Percentiles rank a stretch among this genome's conserved stretches.
phyloP scores from a whole-genome alignment of 306 rosid species.

The Sechiopsis laciniata region DNA sequence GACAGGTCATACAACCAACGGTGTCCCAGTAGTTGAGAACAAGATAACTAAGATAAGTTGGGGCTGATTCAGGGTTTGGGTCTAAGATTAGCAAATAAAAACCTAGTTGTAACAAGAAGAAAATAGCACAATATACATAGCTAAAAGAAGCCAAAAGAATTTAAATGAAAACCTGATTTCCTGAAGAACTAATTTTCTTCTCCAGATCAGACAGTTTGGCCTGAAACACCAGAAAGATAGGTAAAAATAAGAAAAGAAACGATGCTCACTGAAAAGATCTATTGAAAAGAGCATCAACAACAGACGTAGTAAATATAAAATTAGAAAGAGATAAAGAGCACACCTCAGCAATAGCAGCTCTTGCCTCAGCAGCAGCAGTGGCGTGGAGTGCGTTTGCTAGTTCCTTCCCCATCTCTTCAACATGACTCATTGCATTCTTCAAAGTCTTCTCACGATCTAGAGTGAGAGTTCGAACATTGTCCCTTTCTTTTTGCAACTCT shows the following conservation, averaged over 20 bases:
- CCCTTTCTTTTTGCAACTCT: constrained; percentile 76
- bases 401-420: constrained; percentile 81
- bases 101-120: not conserved
- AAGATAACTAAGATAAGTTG: not conserved
- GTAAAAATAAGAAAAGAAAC: not conserved
- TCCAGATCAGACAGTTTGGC: constrained; percentile 56
- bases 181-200: constrained; percentile 44
- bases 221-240: constrained; percentile 34
- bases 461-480: constrained; percentile 50
- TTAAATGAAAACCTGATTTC: constrained; percentile 43
- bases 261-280: not conserved
- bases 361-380: constrained; percentile 65
- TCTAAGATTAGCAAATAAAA: not conserved
- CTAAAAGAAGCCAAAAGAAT: not conserved
- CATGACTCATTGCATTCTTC: constrained; percentile 58
- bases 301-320: not conserved
- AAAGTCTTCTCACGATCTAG: constrained; percentile 61
- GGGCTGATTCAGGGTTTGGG: not conserved
- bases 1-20: not conserved
- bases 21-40: not conserved
- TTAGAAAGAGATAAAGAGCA: not conserved
- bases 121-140: not conserved
- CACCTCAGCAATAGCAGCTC: constrained; percentile 90
- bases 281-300: not conserved
- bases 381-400: constrained; percentile 60